A percentile compares a stretch with the other conserved stretches of the same genome.
phyloP scores from a whole-genome alignment of 2,329 filamentous ascomycete species.

The Calonectria montana region DNA sequence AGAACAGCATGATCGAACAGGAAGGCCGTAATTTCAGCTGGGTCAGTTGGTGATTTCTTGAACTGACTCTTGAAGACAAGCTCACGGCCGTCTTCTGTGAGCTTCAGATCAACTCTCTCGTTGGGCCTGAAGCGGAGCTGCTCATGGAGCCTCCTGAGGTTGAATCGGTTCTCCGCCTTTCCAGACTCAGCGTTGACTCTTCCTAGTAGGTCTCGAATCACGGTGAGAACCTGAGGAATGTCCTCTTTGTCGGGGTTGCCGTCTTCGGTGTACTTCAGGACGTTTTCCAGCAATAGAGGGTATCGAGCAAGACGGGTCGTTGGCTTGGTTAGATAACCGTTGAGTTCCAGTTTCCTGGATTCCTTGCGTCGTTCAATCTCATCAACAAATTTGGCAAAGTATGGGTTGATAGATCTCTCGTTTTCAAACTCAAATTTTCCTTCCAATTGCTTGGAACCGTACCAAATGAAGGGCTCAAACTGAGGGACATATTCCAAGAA shows the following conservation, averaged over 20 bases:
- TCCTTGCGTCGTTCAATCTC: constrained; percentile 97
- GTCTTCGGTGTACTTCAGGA: constrained; percentile 90
- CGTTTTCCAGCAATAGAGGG: constrained; percentile 89
- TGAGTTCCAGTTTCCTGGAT: constrained; percentile 94
- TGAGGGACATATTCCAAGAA: constrained; percentile 92
- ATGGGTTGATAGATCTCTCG: constrained; percentile 86
- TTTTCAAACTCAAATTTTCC: constrained; percentile 99
- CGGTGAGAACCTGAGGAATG: constrained; percentile 86
- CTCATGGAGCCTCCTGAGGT: constrained; percentile 89
- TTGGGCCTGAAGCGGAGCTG: constrained; percentile 91
- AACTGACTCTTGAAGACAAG: constrained; percentile 93
- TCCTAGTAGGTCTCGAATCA: constrained; percentile 88
- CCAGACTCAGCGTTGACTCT: constrained; percentile 95
- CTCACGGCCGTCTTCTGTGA: constrained; percentile 93
- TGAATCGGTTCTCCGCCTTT: constrained; percentile 98
- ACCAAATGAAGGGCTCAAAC: constrained; percentile 96
- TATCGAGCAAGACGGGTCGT: constrained; percentile 96
- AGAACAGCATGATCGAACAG: constrained; percentile 96
- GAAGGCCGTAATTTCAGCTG: constrained; percentile 91
- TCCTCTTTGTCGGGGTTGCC: constrained; percentile 91
- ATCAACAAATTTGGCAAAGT: constrained; percentile 92
- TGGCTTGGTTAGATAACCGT: constrained; percentile 97
- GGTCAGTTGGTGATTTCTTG: constrained; percentile 92
- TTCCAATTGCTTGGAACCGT: constrained; percentile 94
- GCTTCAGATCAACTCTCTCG: constrained; percentile 91